phyloP scores from a whole-genome alignment of 148 eudicot genomes.

The Simmondsia chinensis region DNA sequence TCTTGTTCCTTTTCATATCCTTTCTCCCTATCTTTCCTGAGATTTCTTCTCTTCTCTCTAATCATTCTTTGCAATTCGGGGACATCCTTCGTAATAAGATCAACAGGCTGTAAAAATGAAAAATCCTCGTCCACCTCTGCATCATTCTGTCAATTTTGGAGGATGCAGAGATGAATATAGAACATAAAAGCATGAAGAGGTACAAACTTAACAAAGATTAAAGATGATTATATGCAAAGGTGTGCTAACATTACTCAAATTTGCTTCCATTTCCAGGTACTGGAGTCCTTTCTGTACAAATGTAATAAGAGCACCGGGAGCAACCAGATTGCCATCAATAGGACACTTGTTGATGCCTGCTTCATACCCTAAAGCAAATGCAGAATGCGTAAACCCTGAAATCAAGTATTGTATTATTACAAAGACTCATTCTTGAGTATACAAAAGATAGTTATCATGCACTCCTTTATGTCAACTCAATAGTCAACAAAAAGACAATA shows the following conservation, averaged over 20 bases:
- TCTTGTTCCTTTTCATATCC: constrained; percentile 30
- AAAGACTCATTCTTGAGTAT: too few species aligned
- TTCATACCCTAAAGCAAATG: constrained; percentile 68
- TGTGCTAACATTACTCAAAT: constrained; percentile 48
- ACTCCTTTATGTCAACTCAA: too few species aligned
- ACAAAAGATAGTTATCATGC: too few species aligned
- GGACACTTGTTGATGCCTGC: constrained; percentile 48
- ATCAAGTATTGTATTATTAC: too few species aligned
- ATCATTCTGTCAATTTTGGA: constrained; percentile 37
- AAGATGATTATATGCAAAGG: constrained; percentile 12
- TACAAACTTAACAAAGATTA: neutral
- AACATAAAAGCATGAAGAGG: neutral
- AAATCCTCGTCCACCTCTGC: constrained; percentile 61
- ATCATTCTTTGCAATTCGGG: constrained; percentile 47
- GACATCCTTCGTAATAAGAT: constrained; percentile 72
- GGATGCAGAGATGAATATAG: constrained; percentile 8
- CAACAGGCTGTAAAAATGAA: constrained; percentile 57
- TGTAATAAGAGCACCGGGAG: constrained; percentile 58
- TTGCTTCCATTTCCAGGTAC: constrained; percentile 73
- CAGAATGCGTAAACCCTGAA: constrained; percentile 71
- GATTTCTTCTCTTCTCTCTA: constrained; percentile 47
- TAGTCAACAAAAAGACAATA: neutral
- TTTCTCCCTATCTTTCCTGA: constrained; percentile 34
- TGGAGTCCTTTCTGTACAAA: constrained; percentile 69
- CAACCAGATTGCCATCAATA: constrained; percentile 64